Evolutionary conservation across 192 early-diverging fungal genomes (phyloP).

Genomic region (Thoreauomyces humboldtii): DNA sequence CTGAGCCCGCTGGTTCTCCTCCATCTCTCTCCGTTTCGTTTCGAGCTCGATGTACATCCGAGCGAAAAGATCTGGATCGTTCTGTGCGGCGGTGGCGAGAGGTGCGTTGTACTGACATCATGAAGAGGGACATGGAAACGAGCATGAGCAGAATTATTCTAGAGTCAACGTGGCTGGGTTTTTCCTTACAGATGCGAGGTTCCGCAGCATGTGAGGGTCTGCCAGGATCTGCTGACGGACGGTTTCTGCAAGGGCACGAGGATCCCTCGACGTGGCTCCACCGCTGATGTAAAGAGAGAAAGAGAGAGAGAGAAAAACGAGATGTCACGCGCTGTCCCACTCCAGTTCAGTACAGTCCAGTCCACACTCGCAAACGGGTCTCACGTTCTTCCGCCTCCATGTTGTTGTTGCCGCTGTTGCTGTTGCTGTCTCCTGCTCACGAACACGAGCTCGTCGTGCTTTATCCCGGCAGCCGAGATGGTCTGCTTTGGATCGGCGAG

Average conservation of each 20-base stretch:
- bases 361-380: too few relatives aligned
- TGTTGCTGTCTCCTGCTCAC: slow-evolving; percentile 31
- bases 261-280: too few relatives aligned
- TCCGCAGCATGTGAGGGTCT: slow-evolving; percentile 54
- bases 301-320: too few relatives aligned
- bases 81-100: slow-evolving; percentile 25
- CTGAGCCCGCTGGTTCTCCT: slow-evolving; percentile 45
- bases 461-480: slow-evolving; percentile 63
- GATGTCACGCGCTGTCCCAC: too few relatives aligned
- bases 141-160: not conserved
- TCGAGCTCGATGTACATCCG: slow-evolving; percentile 61
- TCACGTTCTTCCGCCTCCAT: too few relatives aligned
- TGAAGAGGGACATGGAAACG: not conserved
- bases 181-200: slow-evolving; percentile 53
- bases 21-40: slow-evolving; percentile 51
- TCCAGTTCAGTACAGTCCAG: too few relatives aligned
- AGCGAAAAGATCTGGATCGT: slow-evolving; percentile 67
- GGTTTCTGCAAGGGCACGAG: slow-evolving; percentile 41
- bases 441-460: slow-evolving; percentile 72
- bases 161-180: not conserved
- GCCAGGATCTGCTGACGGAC: slow-evolving; percentile 63
- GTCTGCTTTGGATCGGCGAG: slow-evolving; percentile 62
- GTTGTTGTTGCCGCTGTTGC: not conserved
- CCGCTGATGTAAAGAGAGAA: too few relatives aligned
- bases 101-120: not conserved